Percentiles rank a stretch among this genome's conserved stretches.
phyloP scores from a whole-genome alignment of 2,329 filamentous ascomycete genomes.

The Alternaria arbusti region DNA sequence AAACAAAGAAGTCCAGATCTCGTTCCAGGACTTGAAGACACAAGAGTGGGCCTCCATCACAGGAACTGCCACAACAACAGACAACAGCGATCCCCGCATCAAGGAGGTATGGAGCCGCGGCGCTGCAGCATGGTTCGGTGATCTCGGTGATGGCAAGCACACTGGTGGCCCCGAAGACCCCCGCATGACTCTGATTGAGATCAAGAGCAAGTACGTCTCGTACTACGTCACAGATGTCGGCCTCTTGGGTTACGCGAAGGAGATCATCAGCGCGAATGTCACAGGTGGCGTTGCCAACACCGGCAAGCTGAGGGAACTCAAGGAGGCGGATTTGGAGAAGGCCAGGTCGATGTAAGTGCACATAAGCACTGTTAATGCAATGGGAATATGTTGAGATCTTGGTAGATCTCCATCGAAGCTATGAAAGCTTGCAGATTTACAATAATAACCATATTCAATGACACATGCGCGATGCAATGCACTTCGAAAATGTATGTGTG shows the following conservation, averaged over 20 bases:
- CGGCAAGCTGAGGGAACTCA: constrained; percentile 54
- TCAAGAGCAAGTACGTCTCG: constrained; percentile 49
- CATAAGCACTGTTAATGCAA: background rate
- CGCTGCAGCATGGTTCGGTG: constrained; percentile 58
- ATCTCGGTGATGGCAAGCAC: constrained; percentile 58
- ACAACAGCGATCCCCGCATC: constrained; percentile 56
- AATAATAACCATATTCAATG: background rate
- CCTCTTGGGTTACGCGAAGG: constrained; percentile 48
- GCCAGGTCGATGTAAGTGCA: constrained; percentile 25
- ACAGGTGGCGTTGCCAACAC: constrained; percentile 51
- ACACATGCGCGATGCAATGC: background rate
- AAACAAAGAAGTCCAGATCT: constrained; percentile 53
- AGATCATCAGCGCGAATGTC: constrained; percentile 47
- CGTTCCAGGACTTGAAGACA: constrained; percentile 55
- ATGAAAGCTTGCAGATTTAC: background rate
- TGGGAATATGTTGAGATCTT: background rate
- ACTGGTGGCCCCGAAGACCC: constrained; percentile 56
- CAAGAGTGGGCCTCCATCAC: constrained; percentile 58
- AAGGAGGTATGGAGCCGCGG: constrained; percentile 54
- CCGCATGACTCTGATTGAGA: constrained; percentile 52
- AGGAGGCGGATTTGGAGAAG: constrained; percentile 57
- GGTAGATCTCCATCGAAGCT: constrained; percentile 5
- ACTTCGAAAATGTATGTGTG: background rate
- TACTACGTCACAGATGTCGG: constrained; percentile 49
- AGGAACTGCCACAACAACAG: constrained; percentile 50